Conservation (phyloP, 2,329 filamentous ascomycete species). For the Nothophoma quercina region DNA sequence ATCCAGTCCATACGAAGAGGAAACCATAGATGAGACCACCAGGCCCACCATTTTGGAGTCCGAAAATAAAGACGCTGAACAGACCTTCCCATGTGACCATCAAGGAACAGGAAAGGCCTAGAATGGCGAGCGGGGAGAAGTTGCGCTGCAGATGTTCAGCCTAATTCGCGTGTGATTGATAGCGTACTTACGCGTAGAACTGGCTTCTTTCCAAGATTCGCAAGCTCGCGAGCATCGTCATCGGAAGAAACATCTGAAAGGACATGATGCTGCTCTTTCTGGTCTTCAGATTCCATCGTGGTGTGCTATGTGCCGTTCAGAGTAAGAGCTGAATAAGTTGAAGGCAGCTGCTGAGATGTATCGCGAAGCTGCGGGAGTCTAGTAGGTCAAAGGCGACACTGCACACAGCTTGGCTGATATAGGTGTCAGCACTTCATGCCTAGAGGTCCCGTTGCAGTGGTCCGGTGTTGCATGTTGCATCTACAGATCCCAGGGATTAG, state of each 20-base stretch:
- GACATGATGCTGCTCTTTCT: neutral
- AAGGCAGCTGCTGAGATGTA: too few species aligned
- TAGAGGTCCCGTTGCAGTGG: too few species aligned
- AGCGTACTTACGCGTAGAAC: slow-evolving; percentile 10
- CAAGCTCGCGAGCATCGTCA: slow-evolving; percentile 17
- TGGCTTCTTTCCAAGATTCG: slow-evolving; percentile 17
- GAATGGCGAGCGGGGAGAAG: slow-evolving; percentile 23
- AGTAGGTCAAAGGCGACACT: too few species aligned
- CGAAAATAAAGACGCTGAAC: slow-evolving; percentile 25
- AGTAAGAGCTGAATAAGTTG: too few species aligned
- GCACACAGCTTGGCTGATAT: too few species aligned
- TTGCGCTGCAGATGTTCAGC: slow-evolving; percentile 17
- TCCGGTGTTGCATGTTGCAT: too few species aligned
- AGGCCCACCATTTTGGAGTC: slow-evolving; percentile 25
- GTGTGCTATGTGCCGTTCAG: too few species aligned
- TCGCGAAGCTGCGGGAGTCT: too few species aligned
- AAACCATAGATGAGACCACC: slow-evolving; percentile 26
- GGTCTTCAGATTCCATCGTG: too few species aligned
- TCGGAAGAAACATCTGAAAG: slow-evolving; percentile 3
- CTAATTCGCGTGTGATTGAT: neutral
- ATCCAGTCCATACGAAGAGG: slow-evolving; percentile 25
- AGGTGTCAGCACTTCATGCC: too few species aligned
- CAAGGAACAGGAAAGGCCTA: slow-evolving; percentile 23
- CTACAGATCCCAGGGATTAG: too few species aligned
- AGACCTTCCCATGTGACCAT: slow-evolving; percentile 31